Base-by-base conservation (phyloP, 306 rosid genomes). In the Cicer yamashitae region DNA sequence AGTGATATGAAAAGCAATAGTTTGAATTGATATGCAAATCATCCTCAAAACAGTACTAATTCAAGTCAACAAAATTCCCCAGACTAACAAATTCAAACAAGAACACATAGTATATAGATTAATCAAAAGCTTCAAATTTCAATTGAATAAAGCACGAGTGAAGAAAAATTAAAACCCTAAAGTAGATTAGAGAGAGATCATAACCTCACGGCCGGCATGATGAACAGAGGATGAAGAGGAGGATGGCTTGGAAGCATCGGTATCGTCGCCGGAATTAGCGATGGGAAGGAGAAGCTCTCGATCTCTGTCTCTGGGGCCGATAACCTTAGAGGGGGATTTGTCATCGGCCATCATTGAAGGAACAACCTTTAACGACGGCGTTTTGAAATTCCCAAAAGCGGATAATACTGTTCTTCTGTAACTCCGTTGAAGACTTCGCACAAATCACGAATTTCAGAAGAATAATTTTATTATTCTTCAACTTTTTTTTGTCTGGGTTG, bases 251-350 rank as follows among this genome's bases (percentile, higher is more conserved):
- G 89, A 86, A 37, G 89, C 75, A 22, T 81, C 72, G 22, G 59
- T 89, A 34, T 78, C 87, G 57, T 76, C 77, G 58, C 41, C 78
- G 76, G 91, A 74, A 60, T 82, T 76, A 18, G 90, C 91, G 52
- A 91, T 92, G 34, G 98, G 96, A 71, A 93, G 87, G 22, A 93
- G 96, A 86, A 91, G 97, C 88, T 93, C 97, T 5, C 90, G 96
- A 87, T 93, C 98, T 83, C 91, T 81, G 54, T 90, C 98, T 85
- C 96, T 93, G 77, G 57, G 80, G 11, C 84, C 84, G 85, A 84
- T 87, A 48, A 61, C 78, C 7, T 83, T 80, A 54, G 89, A 81
- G 43, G 93, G 60, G 38, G 93, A 72, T 74, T 91, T 86, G 4
- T 82, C 93, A 62, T 91, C 97, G 76, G 86, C 97, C 98, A 91